Base-by-base conservation (phyloP, 306 rosid species). In the Lupinus albus region DNA sequence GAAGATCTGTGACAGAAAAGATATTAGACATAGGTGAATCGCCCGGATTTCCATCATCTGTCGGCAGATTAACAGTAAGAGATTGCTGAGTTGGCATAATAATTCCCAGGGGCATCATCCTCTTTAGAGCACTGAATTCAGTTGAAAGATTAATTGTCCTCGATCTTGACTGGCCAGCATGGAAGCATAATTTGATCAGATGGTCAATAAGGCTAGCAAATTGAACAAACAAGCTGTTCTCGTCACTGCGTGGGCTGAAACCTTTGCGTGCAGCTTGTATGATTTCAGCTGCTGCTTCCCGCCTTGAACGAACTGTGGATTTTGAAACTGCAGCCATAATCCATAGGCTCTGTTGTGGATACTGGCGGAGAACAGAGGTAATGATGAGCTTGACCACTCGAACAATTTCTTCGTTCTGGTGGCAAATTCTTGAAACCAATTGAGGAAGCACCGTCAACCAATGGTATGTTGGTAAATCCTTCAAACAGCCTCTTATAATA, bases 301-400 rank as follows among this genome's bases (percentile, higher is more conserved):
- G 76, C 90, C 99, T 86, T 49, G 99, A 93, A 71, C 90, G 88
- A 80, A 93, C 90, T 35, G 89, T 85, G 15, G 97, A 90, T 79
- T 90, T 93, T 76, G 97, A 93, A 82, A 93, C 97, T 47, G 99
- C 99, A 13, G 97, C 99, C 99, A 93, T 90, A 69, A 93, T 86
- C 99, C 99, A 93, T 8, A 93, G 85, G 58, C 90, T 90, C 71
- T 93, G 98, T 61, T 90, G 98, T 41, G 99, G 96, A 72, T 90
- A 90, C 70, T 85, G 83, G 16, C 78, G 81, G 62, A 93, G 88
- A 85, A 93, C 96, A 62, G 88, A 89, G 78, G 91, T 81, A 73
- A 89, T 89, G 44, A 88, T 84, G 78, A 42, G 77, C 74, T 93
- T 93, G 68, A 93, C 99, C 66, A 90, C 63, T 74, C 86, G 78